Base-by-base conservation (phyloP, 1,284 basidiomycete genomes). In the Amylostereum areolatum region DNA sequence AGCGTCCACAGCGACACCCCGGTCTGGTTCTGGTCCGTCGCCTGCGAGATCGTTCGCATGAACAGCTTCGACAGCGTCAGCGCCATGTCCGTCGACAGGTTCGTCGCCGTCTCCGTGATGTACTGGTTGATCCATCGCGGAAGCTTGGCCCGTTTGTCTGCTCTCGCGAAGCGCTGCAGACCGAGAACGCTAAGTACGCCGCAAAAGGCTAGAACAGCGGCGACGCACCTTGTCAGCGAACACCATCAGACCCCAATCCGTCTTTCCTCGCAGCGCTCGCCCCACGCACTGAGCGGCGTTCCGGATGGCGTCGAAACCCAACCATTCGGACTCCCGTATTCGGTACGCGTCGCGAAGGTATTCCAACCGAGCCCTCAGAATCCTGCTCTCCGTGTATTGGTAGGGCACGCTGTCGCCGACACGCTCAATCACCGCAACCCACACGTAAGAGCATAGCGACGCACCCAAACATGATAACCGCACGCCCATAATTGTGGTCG, bases 111-210 rank as follows among this genome's bases (percentile, higher is more conserved):
- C 63, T 99, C 97, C 11, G 92, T 96, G 63, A 99, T 99, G 64
- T 98, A 97, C 66, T 97, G 94, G 65, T 98, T 98, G 61, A 99
- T 99, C 97, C 97, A 99, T 47, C 92, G 87, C 2, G 97, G 97
- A 57, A 99, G 74, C 78, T 98, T 99, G 43, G 92, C 86, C 27
- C 97, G 82, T 72, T 99, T 99, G 67, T 99, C 97, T 28, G 92
- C 88, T 49, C 95, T 81, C 8, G 96, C 96, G 65, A 98, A 99
- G 8, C 97, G 89, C 94, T 97, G 62, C 6, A 30, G n/a, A 56
- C 37, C 44, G 51, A n/a, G 44, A 48, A 44, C 27, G 27, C 31
- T 52, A 39, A 43, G 37, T 32, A 43, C 35, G 25, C 32, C 12
- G 31, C 27, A 31, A n/a, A 43, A 24, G 9, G 37, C 28, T 30